Base-by-base conservation (phyloP, 768 basidiomycete species). In the Hemileccinum rubropunctum region DNA sequence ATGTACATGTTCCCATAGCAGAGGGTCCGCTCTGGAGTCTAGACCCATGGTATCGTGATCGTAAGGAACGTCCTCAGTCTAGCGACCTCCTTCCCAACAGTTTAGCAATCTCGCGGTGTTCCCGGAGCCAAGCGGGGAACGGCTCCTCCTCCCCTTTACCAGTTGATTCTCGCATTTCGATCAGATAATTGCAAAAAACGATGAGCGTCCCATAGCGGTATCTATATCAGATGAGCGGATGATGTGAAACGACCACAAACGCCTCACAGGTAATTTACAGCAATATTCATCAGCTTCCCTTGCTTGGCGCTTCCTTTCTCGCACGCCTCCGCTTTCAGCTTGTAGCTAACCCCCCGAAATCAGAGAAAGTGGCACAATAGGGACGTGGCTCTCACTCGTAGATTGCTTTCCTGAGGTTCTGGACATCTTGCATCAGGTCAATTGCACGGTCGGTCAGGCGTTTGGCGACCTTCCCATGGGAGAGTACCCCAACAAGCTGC, bases 341-440 rank as follows among this genome's bases (percentile, higher is more conserved):
- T 95, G 73, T 94, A 93, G 64, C 94, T 97, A 57, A 23, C 45
- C 47, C n/a, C 30, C 37, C 39, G 43, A 34, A n/a, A 32, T 58
- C 26, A 58, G 43, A 32, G 28, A 40, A 13, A 26, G 12, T 23
- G 28, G 21, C 11, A 42, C 39, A 32, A 26, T 30, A 47, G 42
- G 17, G 35, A 34, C 6, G 12, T 34, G 27, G 1, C 40, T 73
- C 88, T 67, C 65, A 98, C 88, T 95, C 91, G 64, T 91, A 97
- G 42, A 99, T 87, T 0, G 97, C 92, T 66, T 91, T 91, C 32
- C 97, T 83, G 34, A 99, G 74, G 64, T 99, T 99, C 69, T 99
- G 97, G 0, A 99, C 95, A 55, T 95, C 94, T 70, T 91, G 88
- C 90, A 94, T 93, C 58, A 85, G 70, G 68, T 98, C 95, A 57